phyloP scores from a whole-genome alignment of 139 green algal species.

The Pedinophyceae sp. region DNA sequence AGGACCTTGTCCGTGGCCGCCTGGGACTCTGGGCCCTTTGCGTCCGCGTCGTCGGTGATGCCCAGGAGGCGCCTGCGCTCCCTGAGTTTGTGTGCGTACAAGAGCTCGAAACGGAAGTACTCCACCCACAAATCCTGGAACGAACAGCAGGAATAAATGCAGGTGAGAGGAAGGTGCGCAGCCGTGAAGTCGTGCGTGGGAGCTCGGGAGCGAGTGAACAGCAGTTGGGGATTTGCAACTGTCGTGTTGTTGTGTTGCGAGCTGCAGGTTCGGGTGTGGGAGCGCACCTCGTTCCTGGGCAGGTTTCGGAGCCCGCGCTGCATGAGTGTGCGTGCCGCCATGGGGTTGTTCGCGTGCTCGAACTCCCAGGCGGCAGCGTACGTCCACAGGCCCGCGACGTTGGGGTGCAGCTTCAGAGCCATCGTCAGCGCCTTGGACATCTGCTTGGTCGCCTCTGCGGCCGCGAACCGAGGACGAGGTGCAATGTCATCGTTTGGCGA shows the following conservation, averaged over 20 bases:
- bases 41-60: slow-evolving; percentile 15
- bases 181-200: background rate
- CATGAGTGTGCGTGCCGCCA: slow-evolving; percentile 32
- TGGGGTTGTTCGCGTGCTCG: slow-evolving; percentile 55
- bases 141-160: slow-evolving; percentile 51
- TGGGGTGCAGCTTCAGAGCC: slow-evolving; percentile 70
- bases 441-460: slow-evolving; percentile 2
- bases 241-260: too few species aligned
- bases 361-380: slow-evolving; percentile 81
- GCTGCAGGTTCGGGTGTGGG: too few species aligned
- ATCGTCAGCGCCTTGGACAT: slow-evolving; percentile 44
- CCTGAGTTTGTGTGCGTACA: slow-evolving; percentile 58
- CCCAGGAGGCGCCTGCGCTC: slow-evolving; percentile 52
- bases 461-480: too few species aligned
- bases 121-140: slow-evolving; percentile 68
- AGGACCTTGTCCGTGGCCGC: slow-evolving; percentile 42
- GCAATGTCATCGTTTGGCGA: too few species aligned
- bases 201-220: background rate
- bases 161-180: background rate
- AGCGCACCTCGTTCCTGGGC: too few species aligned
- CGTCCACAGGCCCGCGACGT: slow-evolving; percentile 60
- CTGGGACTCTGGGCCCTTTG: slow-evolving; percentile 10
- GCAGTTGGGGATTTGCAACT: too few species aligned
- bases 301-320: background rate
- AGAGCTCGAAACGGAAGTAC: slow-evolving; percentile 71